Base-by-base conservation (phyloP, 2,329 filamentous ascomycete genomes). In the Akanthomyces lecanii region DNA sequence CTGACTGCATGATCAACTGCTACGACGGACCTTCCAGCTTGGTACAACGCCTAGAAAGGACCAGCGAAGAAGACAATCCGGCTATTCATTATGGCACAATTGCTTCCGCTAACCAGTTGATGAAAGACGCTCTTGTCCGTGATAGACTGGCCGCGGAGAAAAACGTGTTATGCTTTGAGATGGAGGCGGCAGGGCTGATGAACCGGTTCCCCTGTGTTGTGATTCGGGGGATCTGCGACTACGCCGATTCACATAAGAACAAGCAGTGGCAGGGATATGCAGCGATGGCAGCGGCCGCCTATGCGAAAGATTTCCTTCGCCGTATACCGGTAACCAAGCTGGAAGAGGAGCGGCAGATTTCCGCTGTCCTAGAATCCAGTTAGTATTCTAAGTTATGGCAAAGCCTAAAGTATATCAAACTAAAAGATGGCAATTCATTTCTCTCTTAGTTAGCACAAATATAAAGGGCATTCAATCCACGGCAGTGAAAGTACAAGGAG, bases 261-360 rank as follows among this genome's bases (percentile, higher is more conserved):
- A 23, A 23, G 4, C 4, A 7, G 2, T 47, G 44, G 44, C 48
- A 71, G 42, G 50, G 63, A 23, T 71, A 69, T 62, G 62, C 69
- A 5, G 66, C 69, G 2, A 64, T 67, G 30, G 58, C 62, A 16
- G 67, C 69, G 12, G 69, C 69, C 7, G 68, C 63, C 18, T 71
- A 68, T 45, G 65, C 66, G 1, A 70, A 66, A 56, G 57, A 66
- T 3, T 33, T 67, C 0, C n/a, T 67, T 1, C 12, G 8, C 0
- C 30, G 47, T 1, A 52, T 68, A 12, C 11, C 45, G 0, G 51
- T 56, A 4, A 48, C n/a, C 10, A 42, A 1, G 2, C 18, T 67
- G 12, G 23, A 50, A n/a, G 28, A 36, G 4, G 55, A 65, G 21
- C 36, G 36, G 36, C 8, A 10, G 11, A 12, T 12, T 38, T 10